Evolutionary conservation across 2,329 filamentous ascomycete genomes (phyloP).

Genomic region (Penicillium sp.): DNA sequence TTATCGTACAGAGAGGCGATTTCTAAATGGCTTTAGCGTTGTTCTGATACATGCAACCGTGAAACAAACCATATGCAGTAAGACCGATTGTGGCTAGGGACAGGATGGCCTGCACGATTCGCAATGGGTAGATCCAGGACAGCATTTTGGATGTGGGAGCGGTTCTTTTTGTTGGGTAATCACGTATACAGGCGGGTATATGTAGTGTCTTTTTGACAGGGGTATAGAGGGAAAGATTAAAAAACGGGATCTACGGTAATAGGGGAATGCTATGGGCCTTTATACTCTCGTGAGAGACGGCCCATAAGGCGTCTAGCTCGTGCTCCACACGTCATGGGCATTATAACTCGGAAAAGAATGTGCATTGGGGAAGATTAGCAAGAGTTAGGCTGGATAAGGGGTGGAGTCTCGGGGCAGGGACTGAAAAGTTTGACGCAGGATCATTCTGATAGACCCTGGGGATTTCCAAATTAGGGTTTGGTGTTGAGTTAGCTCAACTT

Average conservation of each 20-base stretch:
- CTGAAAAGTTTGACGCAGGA: neutral
- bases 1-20: constrained; percentile 19
- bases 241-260: neutral
- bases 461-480: constrained; percentile 9
- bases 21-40: constrained; percentile 12
- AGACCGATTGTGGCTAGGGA: constrained; percentile 24
- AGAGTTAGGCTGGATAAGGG: neutral
- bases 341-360: neutral
- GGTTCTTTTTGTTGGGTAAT: neutral
- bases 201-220: neutral
- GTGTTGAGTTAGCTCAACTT: neutral
- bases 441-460: constrained; percentile 1
- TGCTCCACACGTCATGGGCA: constrained; percentile 5
- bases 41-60: neutral
- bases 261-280: neutral
- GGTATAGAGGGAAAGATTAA: neutral
- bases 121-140: constrained; percentile 24
- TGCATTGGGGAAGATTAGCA: neutral
- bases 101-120: constrained; percentile 21
- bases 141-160: constrained; percentile 14
- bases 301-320: neutral
- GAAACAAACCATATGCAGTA: constrained; percentile 20
- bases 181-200: neutral
- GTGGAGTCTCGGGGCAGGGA: neutral
- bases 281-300: constrained; percentile 5